phyloP scores from a whole-genome alignment of 345 rosid genomes.

The Populus simonii region DNA sequence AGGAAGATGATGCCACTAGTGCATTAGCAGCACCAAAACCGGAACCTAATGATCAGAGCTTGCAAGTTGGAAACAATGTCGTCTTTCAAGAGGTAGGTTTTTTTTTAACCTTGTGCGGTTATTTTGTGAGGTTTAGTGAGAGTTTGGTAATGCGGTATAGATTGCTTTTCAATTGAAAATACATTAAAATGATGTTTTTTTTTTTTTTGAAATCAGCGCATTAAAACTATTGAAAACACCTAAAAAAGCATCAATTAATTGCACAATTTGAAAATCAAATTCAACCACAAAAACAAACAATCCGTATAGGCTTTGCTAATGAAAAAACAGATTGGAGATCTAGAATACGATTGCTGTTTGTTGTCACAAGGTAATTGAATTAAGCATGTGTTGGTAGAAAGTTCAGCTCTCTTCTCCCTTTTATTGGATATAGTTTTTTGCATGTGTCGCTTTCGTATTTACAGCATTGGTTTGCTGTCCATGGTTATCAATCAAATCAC shows the following conservation, averaged over 20 bases:
- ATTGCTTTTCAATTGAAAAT: too few species aligned
- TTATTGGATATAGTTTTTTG: neutral
- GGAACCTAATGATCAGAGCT: constrained; percentile 72
- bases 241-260: too few species aligned
- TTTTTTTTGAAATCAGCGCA: too few species aligned
- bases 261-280: too few species aligned
- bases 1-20: constrained; percentile 98
- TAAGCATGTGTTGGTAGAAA: neutral
- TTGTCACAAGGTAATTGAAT: neutral
- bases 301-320: neutral
- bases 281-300: too few species aligned
- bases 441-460: neutral
- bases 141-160: too few species aligned
- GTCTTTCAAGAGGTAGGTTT: constrained; percentile 57
- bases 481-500: constrained; percentile 1
- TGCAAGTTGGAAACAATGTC: constrained; percentile 44
- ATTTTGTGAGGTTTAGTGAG: neutral
- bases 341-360: neutral
- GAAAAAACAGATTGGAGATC: neutral
- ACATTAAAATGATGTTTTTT: too few species aligned
- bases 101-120: neutral
- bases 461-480: neutral
- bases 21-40: constrained; percentile 73
- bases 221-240: too few species aligned
- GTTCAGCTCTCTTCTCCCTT: neutral